Conservation (phyloP, 1,139 yeast genomes). For the Debaryomyces subglobosus region DNA sequence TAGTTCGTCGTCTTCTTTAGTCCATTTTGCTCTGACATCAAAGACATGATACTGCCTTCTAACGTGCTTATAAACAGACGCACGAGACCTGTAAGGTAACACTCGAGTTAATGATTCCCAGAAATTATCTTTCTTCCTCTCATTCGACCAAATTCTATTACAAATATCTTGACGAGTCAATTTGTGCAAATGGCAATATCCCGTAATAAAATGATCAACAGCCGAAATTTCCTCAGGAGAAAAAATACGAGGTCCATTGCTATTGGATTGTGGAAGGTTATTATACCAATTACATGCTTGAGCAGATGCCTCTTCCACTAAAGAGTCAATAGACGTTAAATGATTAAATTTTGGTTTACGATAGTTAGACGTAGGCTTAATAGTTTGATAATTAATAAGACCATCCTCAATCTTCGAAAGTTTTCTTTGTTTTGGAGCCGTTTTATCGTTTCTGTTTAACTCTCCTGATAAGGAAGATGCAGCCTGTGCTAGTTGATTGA, state of each 20-base stretch:
- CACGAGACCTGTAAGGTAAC: conserved; percentile 80
- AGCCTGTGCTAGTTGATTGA: conserved; percentile 36
- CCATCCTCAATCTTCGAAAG: conserved; percentile 9
- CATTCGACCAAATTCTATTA: conserved; percentile 84
- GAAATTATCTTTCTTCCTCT: conserved; percentile 80
- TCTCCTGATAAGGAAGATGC: conserved; percentile 26
- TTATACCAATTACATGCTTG: conserved; percentile 45
- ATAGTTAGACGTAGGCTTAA: conserved; percentile 8
- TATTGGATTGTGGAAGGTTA: conserved; percentile 28
- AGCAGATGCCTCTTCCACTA: conserved; percentile 40
- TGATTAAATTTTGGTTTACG: conserved; percentile 29
- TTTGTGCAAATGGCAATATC: conserved; percentile 64
- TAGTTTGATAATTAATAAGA: conserved; percentile 1
- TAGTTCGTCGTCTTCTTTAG: conserved; percentile 71
- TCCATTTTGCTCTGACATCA: conserved; percentile 88
- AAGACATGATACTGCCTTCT: conserved; percentile 87
- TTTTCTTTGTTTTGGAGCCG: conserved; percentile 10
- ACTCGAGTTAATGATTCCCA: conserved; percentile 84
- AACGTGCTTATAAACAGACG: conserved; percentile 89
- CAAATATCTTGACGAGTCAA: conserved; percentile 71
- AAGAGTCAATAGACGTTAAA: conserved; percentile 33
- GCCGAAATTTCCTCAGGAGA: conserved; percentile 67
- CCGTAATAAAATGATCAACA: conserved; percentile 70
- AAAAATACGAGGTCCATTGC: conserved; percentile 51
- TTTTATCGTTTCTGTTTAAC: conserved; percentile 9